A percentile compares a stretch with the other conserved stretches of the same genome.
Evolutionary conservation across 768 basidiomycete species (phyloP).

Genomic region (Gloeopeniophorella convolvens): DNA sequence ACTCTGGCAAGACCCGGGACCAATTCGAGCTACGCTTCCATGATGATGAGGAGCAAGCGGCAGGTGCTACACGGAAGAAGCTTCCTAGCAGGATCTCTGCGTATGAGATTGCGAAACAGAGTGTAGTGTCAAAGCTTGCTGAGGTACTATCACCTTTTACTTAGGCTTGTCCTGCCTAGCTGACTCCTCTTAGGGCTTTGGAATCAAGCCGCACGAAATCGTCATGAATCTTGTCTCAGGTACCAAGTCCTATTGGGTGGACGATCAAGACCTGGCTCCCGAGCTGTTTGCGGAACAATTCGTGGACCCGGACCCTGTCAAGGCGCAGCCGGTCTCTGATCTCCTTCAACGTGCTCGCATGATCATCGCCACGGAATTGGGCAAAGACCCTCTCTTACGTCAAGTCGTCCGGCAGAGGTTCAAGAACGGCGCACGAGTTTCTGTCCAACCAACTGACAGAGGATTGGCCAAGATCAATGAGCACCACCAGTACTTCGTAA

Average conservation of each 20-base stretch:
- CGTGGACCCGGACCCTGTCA: conserved; percentile 57
- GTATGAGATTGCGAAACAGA: conserved; percentile 81
- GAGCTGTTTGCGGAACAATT: conserved; percentile 82
- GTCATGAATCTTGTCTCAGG: conserved; percentile 74
- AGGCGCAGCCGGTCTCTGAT: conserved; percentile 56
- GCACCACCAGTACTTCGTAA: conserved; percentile 62
- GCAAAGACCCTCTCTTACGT: conserved; percentile 85
- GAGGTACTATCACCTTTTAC: conserved; percentile 42
- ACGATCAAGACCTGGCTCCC: conserved; percentile 79
- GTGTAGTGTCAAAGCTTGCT: conserved; percentile 68
- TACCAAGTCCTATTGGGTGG: conserved; percentile 58
- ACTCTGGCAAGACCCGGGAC: conserved; percentile 50
- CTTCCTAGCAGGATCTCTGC: conserved; percentile 78
- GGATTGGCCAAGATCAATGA: conserved; percentile 75
- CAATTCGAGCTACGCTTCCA: conserved; percentile 58
- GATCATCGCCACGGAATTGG: conserved; percentile 84
- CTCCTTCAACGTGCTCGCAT: conserved; percentile 68
- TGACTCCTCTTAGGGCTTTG: conserved; percentile 57
- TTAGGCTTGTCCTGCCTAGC: conserved; percentile 1
- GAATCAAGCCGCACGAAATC: conserved; percentile 72
- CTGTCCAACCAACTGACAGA: conserved; percentile 81
- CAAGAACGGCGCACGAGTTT: conserved; percentile 66
- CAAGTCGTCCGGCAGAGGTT: conserved; percentile 71
- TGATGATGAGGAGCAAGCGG: conserved; percentile 55
- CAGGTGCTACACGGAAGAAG: conserved; percentile 58